Evolutionary conservation across 352 stramenopile species (phyloP), one percentile per base, ranked within the genome.

Genomic region (Globisporangium emineosum): DNA sequence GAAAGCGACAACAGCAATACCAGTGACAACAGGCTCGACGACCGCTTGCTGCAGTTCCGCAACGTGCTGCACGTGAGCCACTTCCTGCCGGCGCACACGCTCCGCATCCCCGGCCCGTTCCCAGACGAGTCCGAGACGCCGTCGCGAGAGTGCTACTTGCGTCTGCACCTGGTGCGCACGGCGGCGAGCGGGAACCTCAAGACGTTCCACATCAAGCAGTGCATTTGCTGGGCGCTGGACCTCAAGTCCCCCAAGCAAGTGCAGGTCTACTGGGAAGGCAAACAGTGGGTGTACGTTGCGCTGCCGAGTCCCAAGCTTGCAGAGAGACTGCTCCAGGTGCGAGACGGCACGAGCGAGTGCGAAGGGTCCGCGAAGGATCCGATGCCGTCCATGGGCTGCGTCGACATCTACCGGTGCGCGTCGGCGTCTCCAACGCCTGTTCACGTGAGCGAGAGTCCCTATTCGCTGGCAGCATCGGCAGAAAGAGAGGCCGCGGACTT

Each of bases 161-260:
- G 78, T 3, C 69, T 91, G 37, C 61, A 81, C 27, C 61, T 92
- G 30, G 73, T 83, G 5, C 73, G 84, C 25, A 89, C 77, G 15
- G 76, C 72, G n/a, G 52, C 67, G 25, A 65, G 72, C 13, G 72
- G 72, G 23, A 62, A 43, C 21, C 58, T 93, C 40, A 88, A 88
- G 69, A 79, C 71, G 25, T 88, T 88, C 61, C 84, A 91, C 62
- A 89, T 93, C 65, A 86, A 93, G 62, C 81, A 89, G 30, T 90
- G 80, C 67, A 71, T 93, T 9, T 67, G 68, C 0, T 81, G 75
- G 71, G 73, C 69, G 5, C 53, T 91, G 32, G 76, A 79, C 55
- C 61, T 91, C 23, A 66, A 74, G 49, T 73, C 75, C 10, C 64
- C 67, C 19, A 78, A 77, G 59, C 66, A 77, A 5, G 61, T 79